Base-by-base conservation (phyloP, 257 asterid genomes). In the Eucommia ulmoides region DNA sequence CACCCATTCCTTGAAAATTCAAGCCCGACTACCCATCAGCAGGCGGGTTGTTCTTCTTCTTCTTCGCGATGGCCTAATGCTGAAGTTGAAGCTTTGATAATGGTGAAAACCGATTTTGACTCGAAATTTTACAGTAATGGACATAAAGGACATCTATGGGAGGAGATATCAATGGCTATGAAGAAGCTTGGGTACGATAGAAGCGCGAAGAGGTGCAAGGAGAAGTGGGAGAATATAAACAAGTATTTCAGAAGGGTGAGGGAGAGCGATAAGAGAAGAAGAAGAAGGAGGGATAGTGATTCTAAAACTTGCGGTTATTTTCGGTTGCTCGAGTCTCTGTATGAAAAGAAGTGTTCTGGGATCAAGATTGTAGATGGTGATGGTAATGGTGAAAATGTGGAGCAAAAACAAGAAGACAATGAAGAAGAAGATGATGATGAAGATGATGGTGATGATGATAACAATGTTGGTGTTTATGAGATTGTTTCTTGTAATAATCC, bases 211-310 rank as follows among this genome's bases (percentile, higher is more conserved):
- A 76, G 93, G 72, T 84, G 95, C 35, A 84, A 81, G 62, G 95
- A 84, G 41, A 84, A 84, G 66, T 84, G 95, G 95, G 95, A 84
- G 70, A 84, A 84, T 33, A 84, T 84, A 54, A 84, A 84, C 53
- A 84, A 84, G 71, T 84, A 84, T 54, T 84, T 74, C 70, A 81
- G 67, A 65, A 72, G 88, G 62, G 88, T 81, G 20, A 84, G 73
- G 71, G 82, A 76, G 19, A 69, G 86, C 73, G 66, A 78, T 49
- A 81, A 70, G 66, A 78, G 55, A 65, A 70, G 93, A 68, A 82
- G 84, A 0, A 72, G 59, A 65, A 78, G 55, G 64, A 70, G 93
- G 69, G 82, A 83, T 0, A 72, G 59, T 46, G 81, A 71, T 52
- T 78, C 95, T 0, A 84, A 76, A 41, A 81, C 95, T 3, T 84